These are phyloP conservation scores for Fomitopsis palustris DNA, from an alignment of 1,284 basidiomycete species.

Conservation along the genomic window DNA sequence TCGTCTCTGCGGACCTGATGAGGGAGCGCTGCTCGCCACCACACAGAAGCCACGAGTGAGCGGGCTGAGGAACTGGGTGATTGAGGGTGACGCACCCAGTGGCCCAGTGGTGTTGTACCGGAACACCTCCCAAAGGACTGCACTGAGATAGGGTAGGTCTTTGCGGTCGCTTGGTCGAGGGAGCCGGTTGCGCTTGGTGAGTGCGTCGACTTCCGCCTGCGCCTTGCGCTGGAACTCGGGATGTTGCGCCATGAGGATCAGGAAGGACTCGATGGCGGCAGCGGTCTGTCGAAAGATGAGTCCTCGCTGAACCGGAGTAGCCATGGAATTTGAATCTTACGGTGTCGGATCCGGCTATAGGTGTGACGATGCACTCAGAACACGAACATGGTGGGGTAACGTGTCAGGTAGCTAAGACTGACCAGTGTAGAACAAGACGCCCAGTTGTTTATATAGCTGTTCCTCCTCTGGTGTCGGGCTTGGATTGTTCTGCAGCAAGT, in stretches of 20 bases:
- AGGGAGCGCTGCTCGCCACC: background rate
- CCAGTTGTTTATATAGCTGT: background rate
- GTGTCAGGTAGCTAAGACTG: too few relatives aligned
- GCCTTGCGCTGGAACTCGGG: constrained; percentile 30
- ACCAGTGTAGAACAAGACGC: background rate
- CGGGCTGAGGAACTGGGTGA: too few relatives aligned
- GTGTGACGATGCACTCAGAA: too few relatives aligned
- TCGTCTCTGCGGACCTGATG: background rate
- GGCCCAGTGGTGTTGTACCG: constrained; percentile 30
- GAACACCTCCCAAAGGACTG: constrained; percentile 29
- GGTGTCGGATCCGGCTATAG: constrained; percentile 1
- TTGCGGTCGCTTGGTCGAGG: constrained; percentile 37
- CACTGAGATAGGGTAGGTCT: constrained; percentile 27
- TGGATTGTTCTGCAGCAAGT: background rate
- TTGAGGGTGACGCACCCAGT: constrained; percentile 11
- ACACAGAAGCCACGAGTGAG: background rate
- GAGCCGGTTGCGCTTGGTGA: constrained; percentile 36
- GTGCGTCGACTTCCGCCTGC: constrained; percentile 24
- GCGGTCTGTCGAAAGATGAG: background rate
- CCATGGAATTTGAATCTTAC: background rate
- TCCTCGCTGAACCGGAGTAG: too few relatives aligned
- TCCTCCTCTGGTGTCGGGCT: constrained; percentile 1
- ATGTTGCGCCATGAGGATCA: constrained; percentile 24
- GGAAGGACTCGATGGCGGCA: constrained; percentile 10
- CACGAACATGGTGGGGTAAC: too few relatives aligned